Evolutionary conservation across 441 rosid species (phyloP).

Genomic region (Populus hybrid): DNA sequence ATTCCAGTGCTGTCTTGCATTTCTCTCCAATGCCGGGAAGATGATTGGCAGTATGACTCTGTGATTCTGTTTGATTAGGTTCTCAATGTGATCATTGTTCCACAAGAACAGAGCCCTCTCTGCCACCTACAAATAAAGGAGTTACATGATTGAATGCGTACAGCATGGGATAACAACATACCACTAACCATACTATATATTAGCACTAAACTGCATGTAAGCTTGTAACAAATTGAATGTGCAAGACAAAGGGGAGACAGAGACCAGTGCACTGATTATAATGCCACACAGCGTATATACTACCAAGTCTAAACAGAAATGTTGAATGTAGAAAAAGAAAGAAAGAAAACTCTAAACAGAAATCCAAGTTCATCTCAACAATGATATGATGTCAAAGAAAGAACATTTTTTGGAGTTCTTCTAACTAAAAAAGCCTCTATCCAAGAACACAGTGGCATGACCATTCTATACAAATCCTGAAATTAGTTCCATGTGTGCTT

Average conservation of each 20-base stretch:
- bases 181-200: background rate
- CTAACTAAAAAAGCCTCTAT: background rate
- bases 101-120: slow-evolving; percentile 88
- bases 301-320: too few relatives aligned
- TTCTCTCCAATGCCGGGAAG: slow-evolving; percentile 77
- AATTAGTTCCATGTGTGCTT: too few relatives aligned
- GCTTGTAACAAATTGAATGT: too few relatives aligned
- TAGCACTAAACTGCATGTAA: too few relatives aligned
- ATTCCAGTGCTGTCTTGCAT: slow-evolving; percentile 78
- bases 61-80: slow-evolving; percentile 69
- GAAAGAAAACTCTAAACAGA: background rate
- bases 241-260: too few relatives aligned
- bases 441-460: too few relatives aligned
- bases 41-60: slow-evolving; percentile 75
- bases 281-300: too few relatives aligned
- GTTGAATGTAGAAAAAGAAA: too few relatives aligned
- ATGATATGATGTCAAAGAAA: background rate
- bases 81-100: slow-evolving; percentile 92
- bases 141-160: background rate
- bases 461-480: too few relatives aligned
- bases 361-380: background rate
- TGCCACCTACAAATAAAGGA: slow-evolving; percentile 50
- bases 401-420: background rate
- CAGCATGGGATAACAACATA: background rate
- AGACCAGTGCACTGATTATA: too few relatives aligned